A percentile compares a stretch with the other conserved stretches of the same genome.
Evolutionary conservation across 257 asterid species (phyloP).

Genomic region (Lantana camara): DNA sequence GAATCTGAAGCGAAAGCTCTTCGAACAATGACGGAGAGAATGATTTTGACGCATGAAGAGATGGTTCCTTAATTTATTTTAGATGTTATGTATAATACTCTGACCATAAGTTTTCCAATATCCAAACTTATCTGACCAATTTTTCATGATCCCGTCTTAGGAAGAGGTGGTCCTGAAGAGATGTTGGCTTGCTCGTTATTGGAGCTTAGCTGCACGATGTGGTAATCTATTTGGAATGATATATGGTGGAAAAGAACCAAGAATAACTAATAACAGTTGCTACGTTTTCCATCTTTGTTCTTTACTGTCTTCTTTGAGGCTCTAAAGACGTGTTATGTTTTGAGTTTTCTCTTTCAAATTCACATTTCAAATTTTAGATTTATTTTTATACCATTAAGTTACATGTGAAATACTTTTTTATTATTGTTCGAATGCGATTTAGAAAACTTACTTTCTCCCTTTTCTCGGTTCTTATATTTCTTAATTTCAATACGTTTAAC

Average conservation of each 20-base stretch:
- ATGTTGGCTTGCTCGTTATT: slow-evolving; percentile 99
- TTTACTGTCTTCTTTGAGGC: slow-evolving; percentile 14
- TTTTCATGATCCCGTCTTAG: slow-evolving; percentile 44
- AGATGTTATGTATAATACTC: slow-evolving; percentile 11
- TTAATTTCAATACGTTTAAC: not conserved
- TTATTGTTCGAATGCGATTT: slow-evolving; percentile 7
- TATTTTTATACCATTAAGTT: slow-evolving; percentile 13
- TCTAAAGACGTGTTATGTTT: not conserved
- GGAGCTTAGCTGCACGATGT: slow-evolving; percentile 88
- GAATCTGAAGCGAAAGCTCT: slow-evolving; percentile 96
- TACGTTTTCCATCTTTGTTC: slow-evolving; percentile 7
- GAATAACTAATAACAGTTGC: slow-evolving; percentile 2
- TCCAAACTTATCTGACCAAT: slow-evolving; percentile 27
- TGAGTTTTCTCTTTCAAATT: slow-evolving; percentile 3
- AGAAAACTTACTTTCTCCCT: not conserved
- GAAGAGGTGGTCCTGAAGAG: slow-evolving; percentile 98
- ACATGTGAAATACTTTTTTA: not conserved
- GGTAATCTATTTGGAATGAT: slow-evolving; percentile 56
- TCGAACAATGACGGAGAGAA: slow-evolving; percentile 91
- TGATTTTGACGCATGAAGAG: slow-evolving; percentile 98
- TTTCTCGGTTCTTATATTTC: not conserved
- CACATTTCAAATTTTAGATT: slow-evolving; percentile 17
- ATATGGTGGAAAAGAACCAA: slow-evolving; percentile 1
- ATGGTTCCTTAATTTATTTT: slow-evolving; percentile 59
- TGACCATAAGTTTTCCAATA: slow-evolving; percentile 21